These are phyloP conservation scores for Tuber microsphaerosporum DNA, from an alignment of 495 filamentous ascomycete species.

Conservation along the genomic window DNA sequence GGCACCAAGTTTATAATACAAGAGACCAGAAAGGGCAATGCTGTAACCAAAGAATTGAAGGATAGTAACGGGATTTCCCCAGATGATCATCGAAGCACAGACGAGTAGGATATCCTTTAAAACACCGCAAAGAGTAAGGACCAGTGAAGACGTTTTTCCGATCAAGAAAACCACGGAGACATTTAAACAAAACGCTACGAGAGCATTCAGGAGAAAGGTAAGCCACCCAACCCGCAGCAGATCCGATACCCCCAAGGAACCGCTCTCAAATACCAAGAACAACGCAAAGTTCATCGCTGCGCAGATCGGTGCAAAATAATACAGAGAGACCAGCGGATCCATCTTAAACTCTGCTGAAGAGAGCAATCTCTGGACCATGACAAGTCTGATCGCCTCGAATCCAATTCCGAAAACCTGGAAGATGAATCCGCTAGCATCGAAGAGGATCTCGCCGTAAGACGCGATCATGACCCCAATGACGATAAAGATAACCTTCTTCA, in stretches of 20 bases:
- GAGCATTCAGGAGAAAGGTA: constrained; percentile 58
- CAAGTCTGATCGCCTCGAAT: constrained; percentile 68
- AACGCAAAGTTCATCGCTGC: constrained; percentile 66
- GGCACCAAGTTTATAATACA: constrained; percentile 62
- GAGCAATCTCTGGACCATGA: constrained; percentile 69
- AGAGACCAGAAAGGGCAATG: constrained; percentile 56
- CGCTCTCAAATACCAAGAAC: constrained; percentile 55
- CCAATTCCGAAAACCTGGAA: constrained; percentile 63
- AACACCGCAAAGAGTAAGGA: constrained; percentile 67
- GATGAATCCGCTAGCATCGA: constrained; percentile 60
- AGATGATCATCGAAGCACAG: constrained; percentile 57
- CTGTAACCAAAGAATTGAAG: constrained; percentile 61
- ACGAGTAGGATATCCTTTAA: constrained; percentile 72
- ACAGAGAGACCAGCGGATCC: constrained; percentile 76
- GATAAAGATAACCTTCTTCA: constrained; percentile 66
- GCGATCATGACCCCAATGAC: constrained; percentile 66
- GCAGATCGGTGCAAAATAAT: constrained; percentile 78
- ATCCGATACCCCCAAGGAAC: constrained; percentile 50
- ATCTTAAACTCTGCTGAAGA: constrained; percentile 58
- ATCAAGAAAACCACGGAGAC: constrained; percentile 71
- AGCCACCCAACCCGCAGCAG: constrained; percentile 52
- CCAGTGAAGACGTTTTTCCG: constrained; percentile 67
- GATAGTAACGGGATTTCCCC: constrained; percentile 53
- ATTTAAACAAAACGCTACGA: constrained; percentile 71
- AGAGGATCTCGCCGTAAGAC: constrained; percentile 68